Conservation (phyloP, 805 yeast species). For the Candida odintsovae region DNA sequence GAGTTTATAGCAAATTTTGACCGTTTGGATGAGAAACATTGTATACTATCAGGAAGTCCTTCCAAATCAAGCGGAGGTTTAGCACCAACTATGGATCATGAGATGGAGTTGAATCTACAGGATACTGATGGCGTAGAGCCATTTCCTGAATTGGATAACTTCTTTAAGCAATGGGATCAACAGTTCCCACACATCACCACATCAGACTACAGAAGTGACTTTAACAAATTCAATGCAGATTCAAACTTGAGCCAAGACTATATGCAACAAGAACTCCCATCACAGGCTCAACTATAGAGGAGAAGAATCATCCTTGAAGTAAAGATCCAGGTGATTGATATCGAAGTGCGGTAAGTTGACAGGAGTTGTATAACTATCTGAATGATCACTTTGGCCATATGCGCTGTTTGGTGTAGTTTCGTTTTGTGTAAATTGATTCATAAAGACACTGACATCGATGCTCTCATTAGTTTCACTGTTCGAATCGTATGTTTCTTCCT, state of each 20-base stretch:
- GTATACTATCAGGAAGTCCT: background rate
- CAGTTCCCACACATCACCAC: background rate
- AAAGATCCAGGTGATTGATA: background rate
- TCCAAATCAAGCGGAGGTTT: background rate
- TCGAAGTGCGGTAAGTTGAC: background rate
- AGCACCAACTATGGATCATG: background rate
- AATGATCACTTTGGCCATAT: background rate
- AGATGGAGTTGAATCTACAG: background rate
- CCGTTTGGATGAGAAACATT: background rate
- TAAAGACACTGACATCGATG: background rate
- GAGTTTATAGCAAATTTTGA: background rate
- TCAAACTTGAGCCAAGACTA: background rate
- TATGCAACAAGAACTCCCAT: background rate
- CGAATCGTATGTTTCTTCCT: background rate
- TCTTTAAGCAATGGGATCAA: slow-evolving; percentile 2
- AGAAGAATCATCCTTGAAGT: background rate
- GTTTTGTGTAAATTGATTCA: background rate
- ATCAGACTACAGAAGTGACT: background rate
- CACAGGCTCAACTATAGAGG: background rate
- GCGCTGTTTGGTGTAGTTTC: background rate
- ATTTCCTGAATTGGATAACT: slow-evolving; percentile 1
- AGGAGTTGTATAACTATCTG: background rate
- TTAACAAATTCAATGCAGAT: background rate
- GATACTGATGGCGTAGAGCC: background rate
- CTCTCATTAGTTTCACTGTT: background rate